Conservation (phyloP, 2,329 filamentous ascomycete genomes). For the Colletotrichum phormii region DNA sequence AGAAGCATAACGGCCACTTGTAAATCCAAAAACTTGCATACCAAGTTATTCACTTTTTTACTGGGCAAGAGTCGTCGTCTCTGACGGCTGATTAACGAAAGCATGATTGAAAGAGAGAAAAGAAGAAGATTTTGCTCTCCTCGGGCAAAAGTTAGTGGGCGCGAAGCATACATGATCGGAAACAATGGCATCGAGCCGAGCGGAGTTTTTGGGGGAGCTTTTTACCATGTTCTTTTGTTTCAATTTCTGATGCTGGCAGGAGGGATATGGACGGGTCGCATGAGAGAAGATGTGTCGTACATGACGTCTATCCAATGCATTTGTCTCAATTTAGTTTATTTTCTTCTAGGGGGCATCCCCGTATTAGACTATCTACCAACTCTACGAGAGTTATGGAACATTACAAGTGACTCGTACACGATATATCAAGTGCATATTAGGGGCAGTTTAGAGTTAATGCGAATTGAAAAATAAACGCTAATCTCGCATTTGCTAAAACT, state of each 20-base stretch:
- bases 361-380: constrained; percentile 32
- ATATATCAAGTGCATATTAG: background rate
- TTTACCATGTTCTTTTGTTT: background rate
- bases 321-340: background rate
- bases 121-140: constrained; percentile 12
- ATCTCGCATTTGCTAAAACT: background rate
- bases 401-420: background rate
- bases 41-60: background rate
- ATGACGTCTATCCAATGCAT: background rate
- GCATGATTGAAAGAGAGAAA: constrained; percentile 33
- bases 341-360: background rate
- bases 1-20: constrained; percentile 9
- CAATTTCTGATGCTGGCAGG: too few species aligned
- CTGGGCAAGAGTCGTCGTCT: background rate
- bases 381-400: background rate
- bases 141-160: background rate
- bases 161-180: background rate
- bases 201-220: constrained; percentile 10
- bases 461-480: background rate
- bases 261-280: background rate
- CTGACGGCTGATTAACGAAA: constrained; percentile 10
- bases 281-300: background rate
- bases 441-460: background rate
- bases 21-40: background rate
- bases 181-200: constrained; percentile 12